Conservation (phyloP, 1,139 yeast species). For the Kurtzmaniella quercitrusa region DNA sequence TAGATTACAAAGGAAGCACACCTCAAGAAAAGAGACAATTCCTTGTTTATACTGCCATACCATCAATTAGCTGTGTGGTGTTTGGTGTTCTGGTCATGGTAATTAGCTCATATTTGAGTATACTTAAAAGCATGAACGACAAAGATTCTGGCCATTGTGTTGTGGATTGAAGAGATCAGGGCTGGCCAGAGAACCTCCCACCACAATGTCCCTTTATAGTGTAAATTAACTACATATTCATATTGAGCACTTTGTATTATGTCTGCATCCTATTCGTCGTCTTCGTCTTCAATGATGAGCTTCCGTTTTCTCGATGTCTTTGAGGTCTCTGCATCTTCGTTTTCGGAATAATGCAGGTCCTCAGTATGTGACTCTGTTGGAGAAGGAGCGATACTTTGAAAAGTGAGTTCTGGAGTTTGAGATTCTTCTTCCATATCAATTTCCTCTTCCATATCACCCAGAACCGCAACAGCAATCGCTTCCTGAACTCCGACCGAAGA, state of each 20-base stretch:
- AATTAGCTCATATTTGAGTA: conserved; percentile 71
- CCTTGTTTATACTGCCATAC: conserved; percentile 33
- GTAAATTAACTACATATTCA: no score
- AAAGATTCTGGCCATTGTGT: conserved; percentile 33
- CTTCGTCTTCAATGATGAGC: conserved; percentile 1
- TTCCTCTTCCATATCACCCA: background rate
- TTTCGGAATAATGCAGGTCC: background rate
- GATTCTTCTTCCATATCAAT: background rate
- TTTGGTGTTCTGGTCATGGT: conserved; percentile 80
- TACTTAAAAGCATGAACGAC: conserved; percentile 41
- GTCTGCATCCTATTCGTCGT: conserved; percentile 20
- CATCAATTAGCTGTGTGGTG: conserved; percentile 55
- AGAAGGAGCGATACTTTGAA: background rate
- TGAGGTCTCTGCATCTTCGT: background rate
- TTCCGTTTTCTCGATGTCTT: conserved; percentile 1
- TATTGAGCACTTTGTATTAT: conserved; percentile 9
- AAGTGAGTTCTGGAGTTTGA: background rate
- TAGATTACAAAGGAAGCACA: conserved; percentile 37
- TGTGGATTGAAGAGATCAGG: conserved; percentile 19
- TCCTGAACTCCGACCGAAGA: conserved; percentile 9
- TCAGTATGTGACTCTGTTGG: background rate
- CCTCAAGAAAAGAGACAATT: conserved; percentile 24
- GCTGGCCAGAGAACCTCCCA: background rate
- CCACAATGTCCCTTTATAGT: background rate
- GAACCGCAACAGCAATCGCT: background rate